A percentile compares a stretch with the other conserved stretches of the same genome.
Conservation (phyloP, 495 filamentous ascomycete genomes). For the Xylaria palmicola region DNA sequence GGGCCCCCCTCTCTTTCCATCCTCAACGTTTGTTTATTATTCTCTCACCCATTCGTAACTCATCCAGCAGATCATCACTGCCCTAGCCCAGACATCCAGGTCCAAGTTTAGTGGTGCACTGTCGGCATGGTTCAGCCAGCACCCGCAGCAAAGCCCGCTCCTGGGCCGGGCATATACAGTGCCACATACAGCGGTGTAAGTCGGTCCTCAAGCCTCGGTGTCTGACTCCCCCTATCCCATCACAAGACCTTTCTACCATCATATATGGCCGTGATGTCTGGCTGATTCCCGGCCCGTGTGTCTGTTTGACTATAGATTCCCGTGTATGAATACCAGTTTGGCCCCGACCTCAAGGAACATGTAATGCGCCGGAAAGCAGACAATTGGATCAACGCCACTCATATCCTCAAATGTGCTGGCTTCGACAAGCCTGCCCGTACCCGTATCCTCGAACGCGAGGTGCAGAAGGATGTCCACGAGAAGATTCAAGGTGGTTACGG, state of each 20-base stretch:
- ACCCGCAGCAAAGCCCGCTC: slow-evolving; percentile 15
- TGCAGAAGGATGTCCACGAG: slow-evolving; percentile 93
- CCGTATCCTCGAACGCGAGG: slow-evolving; percentile 90
- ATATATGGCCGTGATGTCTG: slow-evolving; percentile 44
- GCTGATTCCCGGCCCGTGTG: slow-evolving; percentile 18
- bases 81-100: background rate
- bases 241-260: slow-evolving; percentile 25
- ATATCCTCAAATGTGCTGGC: slow-evolving; percentile 78
- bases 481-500: slow-evolving; percentile 98
- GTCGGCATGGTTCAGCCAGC: slow-evolving; percentile 41
- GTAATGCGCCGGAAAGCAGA: slow-evolving; percentile 89
- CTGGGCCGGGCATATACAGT: slow-evolving; percentile 63
- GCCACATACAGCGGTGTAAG: slow-evolving; percentile 93
- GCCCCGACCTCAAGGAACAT: slow-evolving; percentile 63
- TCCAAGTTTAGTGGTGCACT: background rate
- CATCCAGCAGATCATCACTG: background rate
- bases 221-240: background rate
- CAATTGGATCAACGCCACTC: slow-evolving; percentile 93
- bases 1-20: no score
- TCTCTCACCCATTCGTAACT: no score
- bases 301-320: slow-evolving; percentile 75
- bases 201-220: slow-evolving; percentile 18
- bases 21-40: background rate
- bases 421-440: slow-evolving; percentile 86
- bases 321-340: slow-evolving; percentile 85